phyloP scores from a whole-genome alignment of 352 stramenopile species.

The Peronosclerospora sorghi region DNA sequence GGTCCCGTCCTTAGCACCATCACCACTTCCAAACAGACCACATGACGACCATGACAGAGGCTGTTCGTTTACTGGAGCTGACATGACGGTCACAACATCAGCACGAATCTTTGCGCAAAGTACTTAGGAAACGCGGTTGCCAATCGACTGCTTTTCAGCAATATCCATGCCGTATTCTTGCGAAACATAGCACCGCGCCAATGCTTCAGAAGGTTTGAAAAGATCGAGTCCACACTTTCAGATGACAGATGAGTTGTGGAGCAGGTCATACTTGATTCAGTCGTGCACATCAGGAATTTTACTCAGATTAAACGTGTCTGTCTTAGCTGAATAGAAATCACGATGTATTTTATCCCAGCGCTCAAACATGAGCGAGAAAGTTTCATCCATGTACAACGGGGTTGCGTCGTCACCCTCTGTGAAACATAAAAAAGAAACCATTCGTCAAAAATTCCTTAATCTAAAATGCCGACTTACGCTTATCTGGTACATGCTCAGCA shows the following conservation, averaged over 20 bases:
- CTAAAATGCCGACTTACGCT: constrained; percentile 28
- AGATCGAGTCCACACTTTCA: constrained; percentile 86
- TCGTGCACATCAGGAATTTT: constrained; percentile 97
- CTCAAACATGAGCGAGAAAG: constrained; percentile 89
- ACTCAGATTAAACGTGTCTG: constrained; percentile 88
- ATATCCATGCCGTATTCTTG: constrained; percentile 92
- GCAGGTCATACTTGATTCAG: constrained; percentile 96
- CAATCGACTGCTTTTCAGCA: constrained; percentile 92
- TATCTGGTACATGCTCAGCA: constrained; percentile 52
- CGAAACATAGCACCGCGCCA: constrained; percentile 95
- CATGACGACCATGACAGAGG: no score
- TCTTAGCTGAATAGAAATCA: constrained; percentile 90
- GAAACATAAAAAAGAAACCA: background rate
- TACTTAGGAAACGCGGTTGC: constrained; percentile 91
- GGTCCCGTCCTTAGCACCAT: constrained; percentile 10
- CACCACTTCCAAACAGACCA: constrained; percentile 17
- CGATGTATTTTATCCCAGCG: constrained; percentile 90
- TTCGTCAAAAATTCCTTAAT: background rate
- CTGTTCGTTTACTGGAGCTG: constrained; percentile 30
- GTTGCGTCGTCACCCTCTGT: constrained; percentile 74
- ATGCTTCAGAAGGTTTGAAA: constrained; percentile 89
- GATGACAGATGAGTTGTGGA: constrained; percentile 93
- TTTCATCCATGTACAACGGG: constrained; percentile 93
- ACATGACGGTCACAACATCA: constrained; percentile 79
- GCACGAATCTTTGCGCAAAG: constrained; percentile 98